These are phyloP conservation scores for Eucalyptus coolabah DNA, from an alignment of 345 rosid genomes.

Conservation along the genomic window DNA sequence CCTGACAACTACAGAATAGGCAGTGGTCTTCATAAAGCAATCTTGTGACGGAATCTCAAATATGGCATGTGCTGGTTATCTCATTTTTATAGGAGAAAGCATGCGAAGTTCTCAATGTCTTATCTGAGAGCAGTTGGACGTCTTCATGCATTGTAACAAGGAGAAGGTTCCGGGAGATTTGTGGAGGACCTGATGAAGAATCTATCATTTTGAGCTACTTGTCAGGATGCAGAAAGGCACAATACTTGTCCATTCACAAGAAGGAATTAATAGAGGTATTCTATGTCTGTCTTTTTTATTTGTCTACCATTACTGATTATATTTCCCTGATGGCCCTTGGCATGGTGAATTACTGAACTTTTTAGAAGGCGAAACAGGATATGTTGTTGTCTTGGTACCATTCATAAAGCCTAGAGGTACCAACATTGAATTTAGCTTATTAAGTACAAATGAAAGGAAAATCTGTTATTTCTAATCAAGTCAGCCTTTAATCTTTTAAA, in stretches of 20 bases:
- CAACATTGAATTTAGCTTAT: not conserved
- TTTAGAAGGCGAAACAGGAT: not conserved
- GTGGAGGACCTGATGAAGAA: conserved; percentile 57
- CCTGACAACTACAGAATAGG: not conserved
- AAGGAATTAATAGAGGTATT: conserved; percentile 65
- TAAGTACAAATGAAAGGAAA: not conserved
- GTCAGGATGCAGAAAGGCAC: conserved; percentile 49
- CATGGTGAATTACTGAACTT: not conserved
- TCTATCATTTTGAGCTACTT: conserved; percentile 58
- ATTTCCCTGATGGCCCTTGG: not conserved
- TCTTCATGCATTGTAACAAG: conserved; percentile 54
- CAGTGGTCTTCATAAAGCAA: not conserved
- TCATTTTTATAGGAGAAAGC: conserved; percentile 39
- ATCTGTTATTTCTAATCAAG: not conserved
- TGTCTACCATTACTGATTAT: not conserved
- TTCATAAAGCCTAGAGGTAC: not conserved
- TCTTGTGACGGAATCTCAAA: not conserved
- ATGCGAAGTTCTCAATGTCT: conserved; percentile 15
- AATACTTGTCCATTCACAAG: conserved; percentile 29
- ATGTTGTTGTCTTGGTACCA: not conserved
- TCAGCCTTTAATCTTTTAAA: not conserved
- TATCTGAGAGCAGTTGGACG: conserved; percentile 51
- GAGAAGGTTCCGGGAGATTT: conserved; percentile 44
- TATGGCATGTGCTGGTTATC: not conserved
- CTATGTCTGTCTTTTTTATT: not conserved